Base-by-base conservation (phyloP, 345 rosid genomes). In the Syzygium jambos region DNA sequence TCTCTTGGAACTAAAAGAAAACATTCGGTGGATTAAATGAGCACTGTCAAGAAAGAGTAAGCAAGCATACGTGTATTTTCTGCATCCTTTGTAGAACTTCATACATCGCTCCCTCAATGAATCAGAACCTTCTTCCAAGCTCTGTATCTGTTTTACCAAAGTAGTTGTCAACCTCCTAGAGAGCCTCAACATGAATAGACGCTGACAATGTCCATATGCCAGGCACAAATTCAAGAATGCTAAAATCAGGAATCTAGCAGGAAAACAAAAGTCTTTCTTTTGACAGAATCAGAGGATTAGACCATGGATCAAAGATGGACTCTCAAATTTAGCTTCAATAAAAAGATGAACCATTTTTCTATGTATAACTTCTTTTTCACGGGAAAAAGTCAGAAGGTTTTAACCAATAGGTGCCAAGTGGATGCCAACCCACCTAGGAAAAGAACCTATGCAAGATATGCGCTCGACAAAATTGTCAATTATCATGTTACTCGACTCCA, bases 61-160 rank as follows among this genome's bases (percentile, higher is more conserved):
- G 61, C 63, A 38, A 54, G 85, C 98, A 86, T 94, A 98, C 99
- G 99, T 98, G 93, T 98, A 98, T 90, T 98, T 98, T 65, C 99
- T 93, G 88, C 98, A 96, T 87, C 99, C 99, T 94, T 98, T 98
- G 89, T 95, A 93, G 90, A 98, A 98, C 89, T 93, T 98, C 88
- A 98, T 92, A 93, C 99, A 94, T 93, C 99, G 94, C 90, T 96
- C 99, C 89, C 98, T 89, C 88, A 96, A 91, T 85, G 89, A 86
- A 86, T 98, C 99, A 5, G 98, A 96, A 92, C 91, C 94, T 92
- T 98, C 99, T 93, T 98, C 99, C 95, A 93, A 59, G 90, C 94
- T 91, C 89, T 96, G 99, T 86, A 98, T 93, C 99, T 98, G 95
- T 90, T 92, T 85, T 89, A 89, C 88, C 65, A 89, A 89, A 87